Conservation (phyloP, 768 basidiomycete genomes). For the Macrocybe gigantea region DNA sequence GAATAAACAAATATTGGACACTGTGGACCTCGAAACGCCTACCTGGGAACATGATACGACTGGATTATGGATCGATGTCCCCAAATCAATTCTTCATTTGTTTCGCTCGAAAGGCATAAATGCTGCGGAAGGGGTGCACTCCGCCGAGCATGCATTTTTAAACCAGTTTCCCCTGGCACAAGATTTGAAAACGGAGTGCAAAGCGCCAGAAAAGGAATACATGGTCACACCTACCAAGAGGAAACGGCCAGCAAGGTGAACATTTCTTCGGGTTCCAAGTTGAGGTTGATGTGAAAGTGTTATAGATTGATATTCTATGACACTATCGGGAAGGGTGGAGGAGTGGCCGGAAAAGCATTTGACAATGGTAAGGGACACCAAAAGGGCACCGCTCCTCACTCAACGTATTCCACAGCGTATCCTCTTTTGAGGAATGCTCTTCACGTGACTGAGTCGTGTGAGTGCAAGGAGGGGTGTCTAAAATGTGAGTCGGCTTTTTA, state of each 20-base stretch:
- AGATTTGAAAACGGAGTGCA: constrained; percentile 81
- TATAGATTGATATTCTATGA: constrained; percentile 80
- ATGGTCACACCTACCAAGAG: constrained; percentile 41
- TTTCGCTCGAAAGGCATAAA: constrained; percentile 51
- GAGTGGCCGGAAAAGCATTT: constrained; percentile 73
- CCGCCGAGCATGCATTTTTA: constrained; percentile 79
- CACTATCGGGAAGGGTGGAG: constrained; percentile 58
- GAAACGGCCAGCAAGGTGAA: constrained; percentile 65
- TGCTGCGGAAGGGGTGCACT: constrained; percentile 77
- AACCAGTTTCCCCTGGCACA: constrained; percentile 66
- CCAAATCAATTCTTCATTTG: constrained; percentile 43
- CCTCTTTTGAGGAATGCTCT: constrained; percentile 57
- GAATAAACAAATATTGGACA: constrained; percentile 61
- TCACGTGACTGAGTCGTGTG: constrained; percentile 50
- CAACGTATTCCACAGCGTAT: constrained; percentile 32
- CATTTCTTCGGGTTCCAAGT: background rate
- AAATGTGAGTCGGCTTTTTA: constrained; percentile 40
- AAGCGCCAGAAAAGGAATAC: constrained; percentile 71
- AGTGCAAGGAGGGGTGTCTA: constrained; percentile 65
- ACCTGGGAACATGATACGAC: constrained; percentile 70
- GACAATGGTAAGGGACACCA: constrained; percentile 52
- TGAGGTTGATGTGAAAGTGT: constrained; percentile 1
- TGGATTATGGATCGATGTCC: constrained; percentile 79
- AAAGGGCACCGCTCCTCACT: background rate
- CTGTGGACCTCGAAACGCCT: constrained; percentile 72